Evolutionary conservation across 805 yeast species (phyloP).

Genomic region (Candida lessepsii): DNA sequence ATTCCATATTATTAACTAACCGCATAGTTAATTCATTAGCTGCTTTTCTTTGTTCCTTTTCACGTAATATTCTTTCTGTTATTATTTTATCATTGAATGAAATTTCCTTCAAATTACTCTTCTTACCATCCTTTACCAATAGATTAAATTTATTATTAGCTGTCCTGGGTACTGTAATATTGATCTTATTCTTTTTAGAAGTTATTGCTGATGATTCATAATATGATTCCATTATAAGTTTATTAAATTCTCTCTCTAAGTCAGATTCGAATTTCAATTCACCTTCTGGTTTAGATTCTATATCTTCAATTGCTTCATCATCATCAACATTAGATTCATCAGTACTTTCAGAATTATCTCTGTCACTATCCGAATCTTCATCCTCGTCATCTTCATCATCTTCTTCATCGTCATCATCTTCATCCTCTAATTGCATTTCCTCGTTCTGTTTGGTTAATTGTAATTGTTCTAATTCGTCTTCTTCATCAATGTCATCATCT

Average conservation of each 20-base stretch:
- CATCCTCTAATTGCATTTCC: constrained; percentile 16
- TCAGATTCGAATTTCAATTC: constrained; percentile 46
- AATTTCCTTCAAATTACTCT: constrained; percentile 11
- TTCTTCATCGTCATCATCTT: constrained; percentile 14
- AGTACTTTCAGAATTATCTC: constrained; percentile 13
- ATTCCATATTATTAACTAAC: constrained; percentile 49
- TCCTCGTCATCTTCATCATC: constrained; percentile 15
- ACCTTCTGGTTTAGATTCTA: constrained; percentile 15
- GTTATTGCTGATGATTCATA: constrained; percentile 15
- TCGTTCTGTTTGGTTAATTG: constrained; percentile 27
- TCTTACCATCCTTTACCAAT: constrained; percentile 10
- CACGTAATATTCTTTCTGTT: constrained; percentile 50
- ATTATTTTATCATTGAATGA: constrained; percentile 43
- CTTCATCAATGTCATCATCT: constrained; percentile 17
- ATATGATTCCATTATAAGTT: constrained; percentile 51
- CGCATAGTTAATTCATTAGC: constrained; percentile 59
- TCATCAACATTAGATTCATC: constrained; percentile 13
- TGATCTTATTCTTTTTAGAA: neutral
- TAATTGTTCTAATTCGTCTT: constrained; percentile 16
- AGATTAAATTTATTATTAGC: constrained; percentile 9
- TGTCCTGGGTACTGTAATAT: constrained; percentile 3
- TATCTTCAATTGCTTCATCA: constrained; percentile 16
- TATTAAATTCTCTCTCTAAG: constrained; percentile 56
- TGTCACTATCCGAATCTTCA: constrained; percentile 18
- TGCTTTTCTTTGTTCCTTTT: constrained; percentile 47